Evolutionary conservation across 2,329 filamentous ascomycete genomes (phyloP), one percentile per base, ranked within the genome.

Genomic region (Monilinia aucupariae): DNA sequence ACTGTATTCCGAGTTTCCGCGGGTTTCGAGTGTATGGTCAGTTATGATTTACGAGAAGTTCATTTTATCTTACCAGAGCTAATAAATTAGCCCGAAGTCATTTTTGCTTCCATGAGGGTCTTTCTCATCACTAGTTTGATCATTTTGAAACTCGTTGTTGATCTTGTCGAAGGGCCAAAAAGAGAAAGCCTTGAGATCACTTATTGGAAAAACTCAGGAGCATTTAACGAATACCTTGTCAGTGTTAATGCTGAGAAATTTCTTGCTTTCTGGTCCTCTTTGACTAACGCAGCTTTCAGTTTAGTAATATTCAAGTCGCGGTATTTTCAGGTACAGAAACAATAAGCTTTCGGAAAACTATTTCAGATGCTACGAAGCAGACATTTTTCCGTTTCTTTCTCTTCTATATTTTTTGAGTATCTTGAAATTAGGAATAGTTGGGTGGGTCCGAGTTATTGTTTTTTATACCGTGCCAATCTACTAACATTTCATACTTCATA

Each of bases 131-230:
- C 88, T 64, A 82, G 84, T 58, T 76, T 90, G 61, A 85, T 86
- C 69, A 78, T 87, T 60, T 81, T 86, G 67, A 82, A 80, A 65
- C 74, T 88, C 37, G 78, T 87, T 63, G 84, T 88, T 68, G 82
- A 85, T 68, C 79, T 87, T 3, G 86, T 86, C 32, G 86, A 85
- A 52, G 79, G 85, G 1, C 82, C 85, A 0, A 82, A 83, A 20
- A 80, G 80, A 0, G 78, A 82, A 22, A 77, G 80, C 10, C 79
- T 85, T 62, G 88, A 88, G 1, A 90, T 90, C 73, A 76, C 79
- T 47, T 90, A 89, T 74, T 92, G 88, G 89, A 82, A 78, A 51
- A 75, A 85, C 37, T 88, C 88, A 0, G 87, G 86, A 0, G 84
- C 87, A 0, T 88, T 89, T 67, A 84, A 86, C 45, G 82, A 87